Evolutionary conservation across 1,284 basidiomycete species (phyloP).

Genomic region (Testicularia cyperi): DNA sequence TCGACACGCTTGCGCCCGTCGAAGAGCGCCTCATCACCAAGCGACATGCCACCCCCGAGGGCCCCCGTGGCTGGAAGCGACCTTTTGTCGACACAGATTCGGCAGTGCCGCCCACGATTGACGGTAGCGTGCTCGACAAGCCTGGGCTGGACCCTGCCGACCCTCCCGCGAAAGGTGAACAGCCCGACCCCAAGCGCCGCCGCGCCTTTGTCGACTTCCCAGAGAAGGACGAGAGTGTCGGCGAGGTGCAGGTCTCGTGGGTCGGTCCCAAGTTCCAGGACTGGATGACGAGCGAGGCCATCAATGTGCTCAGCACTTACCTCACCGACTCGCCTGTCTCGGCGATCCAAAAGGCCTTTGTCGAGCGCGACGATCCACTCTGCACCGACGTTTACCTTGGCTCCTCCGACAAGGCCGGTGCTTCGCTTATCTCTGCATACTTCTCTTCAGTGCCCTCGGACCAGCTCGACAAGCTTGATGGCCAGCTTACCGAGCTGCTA

Average conservation of each 20-base stretch:
- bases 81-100: conserved; percentile 90
- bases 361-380: conserved; percentile 86
- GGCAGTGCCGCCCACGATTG: conserved; percentile 66
- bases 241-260: conserved; percentile 80
- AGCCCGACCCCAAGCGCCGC: conserved; percentile 38
- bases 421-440: conserved; percentile 74
- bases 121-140: conserved; percentile 34
- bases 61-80: conserved; percentile 81
- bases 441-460: conserved; percentile 82
- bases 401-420: conserved; percentile 70
- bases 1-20: conserved; percentile 67
- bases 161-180: conserved; percentile 23
- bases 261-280: conserved; percentile 75
- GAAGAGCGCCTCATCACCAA: conserved; percentile 50
- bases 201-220: conserved; percentile 84
- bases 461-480: conserved; percentile 73
- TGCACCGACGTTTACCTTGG: conserved; percentile 82
- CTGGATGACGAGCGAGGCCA: conserved; percentile 76
- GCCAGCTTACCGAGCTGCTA: conserved; percentile 72
- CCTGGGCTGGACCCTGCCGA: conserved; percentile 50
- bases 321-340: conserved; percentile 80
- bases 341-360: conserved; percentile 86
- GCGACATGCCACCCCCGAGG: conserved; percentile 65
- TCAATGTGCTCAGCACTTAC: conserved; percentile 80
- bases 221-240: conserved; percentile 93